Base-by-base conservation (phyloP, 768 basidiomycete genomes). In the Russula olivacea region DNA sequence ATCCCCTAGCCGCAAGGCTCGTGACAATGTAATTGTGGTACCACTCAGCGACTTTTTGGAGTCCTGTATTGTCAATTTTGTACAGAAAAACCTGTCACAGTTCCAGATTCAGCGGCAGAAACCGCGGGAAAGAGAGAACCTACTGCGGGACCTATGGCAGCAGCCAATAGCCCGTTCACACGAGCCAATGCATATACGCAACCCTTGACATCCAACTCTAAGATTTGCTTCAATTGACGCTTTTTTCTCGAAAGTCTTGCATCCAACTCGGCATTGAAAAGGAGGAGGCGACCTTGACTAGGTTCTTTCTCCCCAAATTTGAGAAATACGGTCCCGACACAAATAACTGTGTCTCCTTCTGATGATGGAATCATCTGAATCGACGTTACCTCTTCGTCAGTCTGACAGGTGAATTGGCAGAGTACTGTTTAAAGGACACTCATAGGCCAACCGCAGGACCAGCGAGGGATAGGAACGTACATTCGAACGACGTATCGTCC, bases 11-110 rank as follows among this genome's bases (percentile, higher is more conserved):
- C 0, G 81, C 83, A 23, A 97, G 74, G 59, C 82, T 85, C 4
- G 82, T 84, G 32, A 94, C 83, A 61, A 89, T 64, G 74, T 94
- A 93, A 59, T 90, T 93, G 71, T 92, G 89, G 66, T 88, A 85
- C 87, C 91, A 94, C 43, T 81, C 77, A 0, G 81, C 72, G 8
- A 83, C 68, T 34, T 77, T 75, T 43, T 76, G 69, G 15, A 89
- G 71, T 11, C 72, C 69, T n/a, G 76, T 70, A 40, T 71, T 72
- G 17, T 75, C 71, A 64, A 88, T 76, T 81, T 83, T 63, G 48
- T 66, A 74, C 28, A 72, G 50, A 23, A 65, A 48, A 32, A 74
- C 70, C 71, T 72, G 38, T 32, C 36, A 30, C 41, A 59, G 28
- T 19, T 55, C 25, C 36, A 25, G n/a, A 45, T 47, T 4, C 28